Percentiles rank a stretch among this genome's conserved stretches.
Conservation (phyloP, 768 basidiomycete genomes). For the Kwoniella bestiolae region DNA sequence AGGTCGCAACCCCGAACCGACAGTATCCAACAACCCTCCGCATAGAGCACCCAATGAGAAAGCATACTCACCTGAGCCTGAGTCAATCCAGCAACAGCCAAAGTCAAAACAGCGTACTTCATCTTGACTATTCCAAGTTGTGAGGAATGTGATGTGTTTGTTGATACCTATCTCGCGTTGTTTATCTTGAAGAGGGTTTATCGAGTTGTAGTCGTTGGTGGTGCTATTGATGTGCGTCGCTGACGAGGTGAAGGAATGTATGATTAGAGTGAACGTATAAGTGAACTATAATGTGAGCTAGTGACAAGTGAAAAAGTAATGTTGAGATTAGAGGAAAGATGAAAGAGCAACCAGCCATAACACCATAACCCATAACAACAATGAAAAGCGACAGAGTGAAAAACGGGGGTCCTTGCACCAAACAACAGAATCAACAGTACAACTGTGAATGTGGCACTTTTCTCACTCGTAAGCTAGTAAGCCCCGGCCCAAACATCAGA, state of each 20-base stretch:
- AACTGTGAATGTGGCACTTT: slow-evolving; percentile 1
- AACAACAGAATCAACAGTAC: neutral
- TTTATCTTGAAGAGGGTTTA: neutral
- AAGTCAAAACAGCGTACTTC: slow-evolving; percentile 28
- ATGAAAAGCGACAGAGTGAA: neutral
- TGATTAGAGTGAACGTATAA: neutral
- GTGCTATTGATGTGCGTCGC: neutral
- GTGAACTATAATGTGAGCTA: neutral
- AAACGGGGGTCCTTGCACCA: slow-evolving; percentile 8
- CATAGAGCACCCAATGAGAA: neutral
- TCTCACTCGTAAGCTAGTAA: neutral
- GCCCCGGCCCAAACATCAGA: slow-evolving; percentile 1
- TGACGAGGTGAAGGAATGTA: slow-evolving; percentile 3
- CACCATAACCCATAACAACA: neutral
- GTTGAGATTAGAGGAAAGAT: neutral
- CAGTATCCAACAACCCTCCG: neutral
- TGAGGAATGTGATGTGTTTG: neutral
- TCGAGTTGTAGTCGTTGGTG: neutral
- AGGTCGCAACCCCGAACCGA: neutral
- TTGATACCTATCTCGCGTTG: neutral
- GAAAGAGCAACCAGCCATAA: neutral
- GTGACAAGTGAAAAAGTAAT: neutral
- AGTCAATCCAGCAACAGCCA: slow-evolving; percentile 27
- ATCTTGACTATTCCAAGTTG: slow-evolving; percentile 12
- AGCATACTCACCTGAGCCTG: slow-evolving; percentile 32